Conservation (phyloP, 1,284 basidiomycete genomes). For the Ceratobasidium sp. region DNA sequence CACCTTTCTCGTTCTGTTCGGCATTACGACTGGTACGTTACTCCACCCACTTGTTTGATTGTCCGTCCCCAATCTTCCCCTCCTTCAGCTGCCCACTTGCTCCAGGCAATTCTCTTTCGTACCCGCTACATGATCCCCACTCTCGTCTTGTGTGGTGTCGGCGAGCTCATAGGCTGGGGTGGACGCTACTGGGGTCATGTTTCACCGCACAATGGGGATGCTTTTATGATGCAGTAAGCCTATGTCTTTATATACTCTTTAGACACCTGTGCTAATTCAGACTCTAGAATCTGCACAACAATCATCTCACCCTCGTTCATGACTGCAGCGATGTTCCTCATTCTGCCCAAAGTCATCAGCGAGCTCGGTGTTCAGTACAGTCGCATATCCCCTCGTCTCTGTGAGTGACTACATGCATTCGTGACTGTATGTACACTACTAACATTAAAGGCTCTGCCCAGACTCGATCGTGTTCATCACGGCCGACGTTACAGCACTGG, state of each 20-base stretch:
- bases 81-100: slow-evolving; percentile 52
- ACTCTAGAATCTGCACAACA: slow-evolving; percentile 36
- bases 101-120: slow-evolving; percentile 47
- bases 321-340: slow-evolving; percentile 46
- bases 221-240: slow-evolving; percentile 38
- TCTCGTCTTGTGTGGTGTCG: slow-evolving; percentile 48
- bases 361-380: slow-evolving; percentile 53
- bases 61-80: neutral
- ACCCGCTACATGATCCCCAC: slow-evolving; percentile 51
- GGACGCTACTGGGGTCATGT: slow-evolving; percentile 33
- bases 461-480: slow-evolving; percentile 54
- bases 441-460: neutral
- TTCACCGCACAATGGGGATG: slow-evolving; percentile 16
- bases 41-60: neutral
- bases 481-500: slow-evolving; percentile 55
- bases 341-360: slow-evolving; percentile 54
- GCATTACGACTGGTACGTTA: slow-evolving; percentile 5
- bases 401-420: slow-evolving; percentile 21
- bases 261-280: neutral
- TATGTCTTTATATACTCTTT: neutral
- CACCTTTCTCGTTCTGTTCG: slow-evolving; percentile 43
- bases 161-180: slow-evolving; percentile 48
- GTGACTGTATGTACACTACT: too few species aligned
- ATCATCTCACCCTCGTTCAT: slow-evolving; percentile 42
- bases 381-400: slow-evolving; percentile 50